These are phyloP conservation scores for Sporodiniella umbellata DNA, from an alignment of 371 early-diverging fungal genomes.

Conservation along the genomic window DNA sequence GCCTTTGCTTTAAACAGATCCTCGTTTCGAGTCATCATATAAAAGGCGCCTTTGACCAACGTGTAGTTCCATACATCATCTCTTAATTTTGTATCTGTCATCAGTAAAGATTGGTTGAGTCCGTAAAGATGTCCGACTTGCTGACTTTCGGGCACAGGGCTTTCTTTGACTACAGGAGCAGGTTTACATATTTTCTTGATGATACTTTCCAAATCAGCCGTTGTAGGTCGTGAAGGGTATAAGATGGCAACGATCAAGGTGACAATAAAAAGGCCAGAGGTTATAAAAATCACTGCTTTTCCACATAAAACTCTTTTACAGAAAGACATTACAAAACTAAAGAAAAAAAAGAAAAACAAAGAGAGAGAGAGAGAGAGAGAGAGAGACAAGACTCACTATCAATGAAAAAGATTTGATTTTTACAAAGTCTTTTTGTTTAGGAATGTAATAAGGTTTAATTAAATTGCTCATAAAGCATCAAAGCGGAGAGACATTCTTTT, in stretches of 20 bases:
- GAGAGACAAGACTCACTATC: neutral
- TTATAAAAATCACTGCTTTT: neutral
- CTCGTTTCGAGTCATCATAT: slow-evolving; percentile 34
- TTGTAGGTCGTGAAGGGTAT: neutral
- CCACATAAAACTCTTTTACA: slow-evolving; percentile 1
- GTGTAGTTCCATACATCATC: slow-evolving; percentile 16
- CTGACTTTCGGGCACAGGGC: neutral
- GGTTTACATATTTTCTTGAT: slow-evolving; percentile 5
- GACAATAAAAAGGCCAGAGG: neutral
- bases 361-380: neutral
- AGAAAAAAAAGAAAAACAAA: neutral
- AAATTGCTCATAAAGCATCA: too few relatives aligned
- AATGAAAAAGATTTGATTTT: neutral
- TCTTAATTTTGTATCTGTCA: slow-evolving; percentile 6
- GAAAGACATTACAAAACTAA: neutral
- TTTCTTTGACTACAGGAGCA: neutral
- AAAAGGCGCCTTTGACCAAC: slow-evolving; percentile 27
- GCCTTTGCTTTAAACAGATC: slow-evolving; percentile 30
- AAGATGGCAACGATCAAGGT: neutral
- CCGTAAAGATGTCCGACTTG: neutral
- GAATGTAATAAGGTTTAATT: neutral
- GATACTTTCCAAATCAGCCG: slow-evolving; percentile 12
- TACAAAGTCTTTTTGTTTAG: slow-evolving; percentile 8
- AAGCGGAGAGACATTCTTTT: too few relatives aligned
- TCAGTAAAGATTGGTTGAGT: neutral